Conservation (phyloP, 139 green algal species). For the Picochlorum sp. region DNA sequence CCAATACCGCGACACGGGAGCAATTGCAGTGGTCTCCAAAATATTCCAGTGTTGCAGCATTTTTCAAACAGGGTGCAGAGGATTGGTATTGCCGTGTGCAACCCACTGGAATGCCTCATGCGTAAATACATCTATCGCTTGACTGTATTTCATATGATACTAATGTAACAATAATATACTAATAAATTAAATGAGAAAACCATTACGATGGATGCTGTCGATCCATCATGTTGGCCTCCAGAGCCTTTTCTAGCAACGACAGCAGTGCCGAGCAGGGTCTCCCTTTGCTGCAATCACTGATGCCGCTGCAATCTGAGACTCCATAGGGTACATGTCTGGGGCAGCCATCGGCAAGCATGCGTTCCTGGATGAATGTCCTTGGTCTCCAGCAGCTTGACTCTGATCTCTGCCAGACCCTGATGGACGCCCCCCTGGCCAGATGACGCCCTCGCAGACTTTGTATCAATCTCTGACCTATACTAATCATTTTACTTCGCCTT, state of each 20-base stretch:
- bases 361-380: too few relatives aligned
- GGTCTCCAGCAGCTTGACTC: too few relatives aligned
- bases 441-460: neutral
- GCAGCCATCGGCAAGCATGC: neutral
- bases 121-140: neutral
- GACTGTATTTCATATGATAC: conserved; percentile 1
- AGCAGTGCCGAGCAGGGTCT: conserved; percentile 22
- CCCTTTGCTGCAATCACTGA: conserved; percentile 10
- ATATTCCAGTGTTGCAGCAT: conserved; percentile 46
- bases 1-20: conserved; percentile 48
- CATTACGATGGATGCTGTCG: neutral
- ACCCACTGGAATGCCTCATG: conserved; percentile 2
- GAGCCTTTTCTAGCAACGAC: conserved; percentile 23
- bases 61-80: conserved; percentile 18
- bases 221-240: conserved; percentile 7
- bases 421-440: too few relatives aligned
- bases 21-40: conserved; percentile 64
- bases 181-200: neutral
- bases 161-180: neutral
- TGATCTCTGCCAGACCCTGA: too few relatives aligned
- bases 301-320: conserved; percentile 29
- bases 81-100: conserved; percentile 27
- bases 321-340: conserved; percentile 1
- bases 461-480: conserved; percentile 6
- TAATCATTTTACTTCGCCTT: conserved; percentile 5